These are phyloP conservation scores for Suillus bovinus DNA, from an alignment of 768 basidiomycete species.

Conservation along the genomic window DNA sequence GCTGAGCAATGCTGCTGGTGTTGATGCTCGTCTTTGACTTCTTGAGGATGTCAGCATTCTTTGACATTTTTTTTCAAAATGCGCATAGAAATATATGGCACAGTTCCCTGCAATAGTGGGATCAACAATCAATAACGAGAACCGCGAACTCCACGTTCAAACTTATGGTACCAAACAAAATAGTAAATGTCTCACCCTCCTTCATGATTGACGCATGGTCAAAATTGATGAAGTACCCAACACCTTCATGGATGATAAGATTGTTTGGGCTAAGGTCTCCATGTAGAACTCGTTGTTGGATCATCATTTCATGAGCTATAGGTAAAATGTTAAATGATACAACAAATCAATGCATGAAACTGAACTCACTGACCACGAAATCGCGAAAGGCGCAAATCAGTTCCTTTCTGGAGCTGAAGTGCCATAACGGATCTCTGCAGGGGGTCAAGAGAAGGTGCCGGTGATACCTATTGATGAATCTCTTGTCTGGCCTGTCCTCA, in stretches of 20 bases:
- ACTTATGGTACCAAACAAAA: background rate
- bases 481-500: background rate
- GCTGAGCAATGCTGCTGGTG: background rate
- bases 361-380: background rate
- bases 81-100: background rate
- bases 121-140: background rate
- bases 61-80: background rate
- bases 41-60: background rate
- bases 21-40: background rate
- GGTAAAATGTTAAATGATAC: background rate
- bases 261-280: background rate
- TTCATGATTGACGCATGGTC: background rate
- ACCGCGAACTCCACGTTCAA: background rate
- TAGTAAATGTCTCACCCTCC: background rate
- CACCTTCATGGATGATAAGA: background rate
- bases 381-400: conserved; percentile 11
- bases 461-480: background rate
- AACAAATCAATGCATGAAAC: background rate
- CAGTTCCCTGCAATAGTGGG: background rate
- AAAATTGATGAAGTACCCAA: background rate
- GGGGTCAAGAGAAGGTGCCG: background rate
- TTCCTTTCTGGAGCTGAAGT: conserved; percentile 1
- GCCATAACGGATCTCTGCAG: background rate
- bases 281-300: background rate
- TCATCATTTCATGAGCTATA: background rate